A percentile compares a stretch with the other conserved stretches of the same genome.
These are phyloP conservation scores for Citrus reticulata DNA, from an alignment of 345 rosid species.

Conservation along the genomic window DNA sequence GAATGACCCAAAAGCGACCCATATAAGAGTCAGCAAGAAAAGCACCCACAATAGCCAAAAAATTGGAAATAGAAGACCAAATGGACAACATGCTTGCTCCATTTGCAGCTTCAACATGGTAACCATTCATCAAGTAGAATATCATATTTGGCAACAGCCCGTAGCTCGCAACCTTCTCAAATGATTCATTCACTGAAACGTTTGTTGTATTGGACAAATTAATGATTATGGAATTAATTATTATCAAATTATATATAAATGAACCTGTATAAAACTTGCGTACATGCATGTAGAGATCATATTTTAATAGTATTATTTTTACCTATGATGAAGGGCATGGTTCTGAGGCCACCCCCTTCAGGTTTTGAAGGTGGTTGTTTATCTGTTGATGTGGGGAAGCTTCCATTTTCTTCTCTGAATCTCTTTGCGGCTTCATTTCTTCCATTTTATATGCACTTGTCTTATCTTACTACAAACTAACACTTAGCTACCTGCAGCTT, in stretches of 20 bases:
- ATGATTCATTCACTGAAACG: constrained; percentile 3
- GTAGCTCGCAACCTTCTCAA: constrained; percentile 6
- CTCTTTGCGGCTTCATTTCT: no score
- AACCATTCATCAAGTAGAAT: constrained; percentile 24
- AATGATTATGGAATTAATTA: background rate
- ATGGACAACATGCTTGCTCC: constrained; percentile 9
- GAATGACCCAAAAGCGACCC: constrained; percentile 22
- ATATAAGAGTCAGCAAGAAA: constrained; percentile 27
- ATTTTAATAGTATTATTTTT: background rate
- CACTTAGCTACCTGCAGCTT: no score
- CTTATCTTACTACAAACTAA: no score
- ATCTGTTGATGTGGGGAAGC: no score
- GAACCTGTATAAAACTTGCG: no score
- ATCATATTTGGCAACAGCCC: constrained; percentile 22
- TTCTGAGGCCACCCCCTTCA: constrained; percentile 58
- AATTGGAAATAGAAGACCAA: constrained; percentile 18
- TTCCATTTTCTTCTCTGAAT: no score
- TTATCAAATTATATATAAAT: background rate
- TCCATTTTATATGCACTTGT: no score
- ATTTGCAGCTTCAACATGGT: constrained; percentile 11
- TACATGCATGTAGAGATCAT: background rate
- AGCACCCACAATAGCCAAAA: constrained; percentile 28
- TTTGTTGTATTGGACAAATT: background rate
- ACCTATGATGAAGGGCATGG: constrained; percentile 83
- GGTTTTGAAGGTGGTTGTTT: no score